These are phyloP conservation scores for Annona cherimola DNA, from an alignment of 164 flowering plant species.

Conservation along the genomic window DNA sequence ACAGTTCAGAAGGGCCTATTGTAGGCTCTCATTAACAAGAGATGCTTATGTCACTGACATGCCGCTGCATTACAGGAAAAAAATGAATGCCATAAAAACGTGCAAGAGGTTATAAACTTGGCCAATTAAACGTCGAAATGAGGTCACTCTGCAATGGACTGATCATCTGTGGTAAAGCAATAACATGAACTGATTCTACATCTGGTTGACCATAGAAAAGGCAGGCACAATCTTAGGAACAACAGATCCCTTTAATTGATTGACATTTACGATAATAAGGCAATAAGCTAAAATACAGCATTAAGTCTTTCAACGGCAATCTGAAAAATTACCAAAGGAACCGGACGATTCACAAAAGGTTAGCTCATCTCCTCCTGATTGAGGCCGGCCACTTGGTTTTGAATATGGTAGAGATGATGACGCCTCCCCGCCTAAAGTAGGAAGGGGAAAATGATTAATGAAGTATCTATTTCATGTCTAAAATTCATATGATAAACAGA, in stretches of 20 bases:
- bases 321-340: conserved; percentile 11
- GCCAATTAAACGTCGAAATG: no score
- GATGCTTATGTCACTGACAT: no score
- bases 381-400: conserved; percentile 14
- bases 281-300: neutral
- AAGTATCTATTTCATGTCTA: neutral
- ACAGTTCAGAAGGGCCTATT: no score
- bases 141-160: no score
- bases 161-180: no score
- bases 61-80: no score
- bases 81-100: no score
- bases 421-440: conserved; percentile 65
- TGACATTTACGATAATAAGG: neutral
- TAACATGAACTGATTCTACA: no score
- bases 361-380: conserved; percentile 16
- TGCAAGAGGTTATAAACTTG: no score
- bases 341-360: conserved; percentile 1
- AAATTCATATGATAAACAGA: neutral
- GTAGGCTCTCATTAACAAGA: no score
- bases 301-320: neutral
- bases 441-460: neutral
- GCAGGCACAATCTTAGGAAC: neutral
- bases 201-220: no score
- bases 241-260: neutral
- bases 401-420: conserved; percentile 30